Evolutionary conservation across 257 asterid species (phyloP), one percentile per base, ranked within the genome.

Genomic region (Jaltomata sinuosa): DNA sequence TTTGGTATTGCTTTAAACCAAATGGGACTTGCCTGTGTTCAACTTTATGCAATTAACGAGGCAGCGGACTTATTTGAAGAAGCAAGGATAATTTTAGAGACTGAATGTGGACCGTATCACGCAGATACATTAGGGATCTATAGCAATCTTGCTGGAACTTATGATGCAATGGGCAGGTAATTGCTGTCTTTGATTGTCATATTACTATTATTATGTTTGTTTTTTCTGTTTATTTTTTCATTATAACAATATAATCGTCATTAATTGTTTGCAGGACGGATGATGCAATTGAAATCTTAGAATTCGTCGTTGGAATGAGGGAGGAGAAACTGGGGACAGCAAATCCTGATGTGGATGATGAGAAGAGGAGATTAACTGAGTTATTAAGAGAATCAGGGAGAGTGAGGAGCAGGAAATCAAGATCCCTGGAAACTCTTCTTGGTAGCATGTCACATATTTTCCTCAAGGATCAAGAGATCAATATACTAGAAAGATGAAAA

Each of bases 301-400:
- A 97, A 49, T 93, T 92, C 79, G 92, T 95, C 0, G 97, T 97
- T 21, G 92, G 91, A 67, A 84, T 95, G 91, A 92, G 99, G 85
- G 98, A 97, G 90, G 99, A 93, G 90, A 93, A 85, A 87, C 95
- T 93, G 0, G 99, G 99, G 16, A 96, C 98, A 0, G 97, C 97
- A 55, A 93, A 92, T 88, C 94, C 98, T 0, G 97, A 91, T 11
- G 99, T 93, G 57, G 94, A 91, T 47, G 98, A 97, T 25, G 99
- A 97, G 90, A 94, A 90, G 85, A 86, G 90, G 11, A 88, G 97
- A 54, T 85, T 97, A 76, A 89, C 90, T 7, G 92, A 84, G 88
- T 85, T 97, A 65, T 36, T 95, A 52, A 95, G 92, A 87, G 97
- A 92, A 87, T 89, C 93, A 9, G 98, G 98, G 49, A 88, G 86